phyloP scores from a whole-genome alignment of 2,329 filamentous ascomycete species.

The Penicillium hesseltinei region DNA sequence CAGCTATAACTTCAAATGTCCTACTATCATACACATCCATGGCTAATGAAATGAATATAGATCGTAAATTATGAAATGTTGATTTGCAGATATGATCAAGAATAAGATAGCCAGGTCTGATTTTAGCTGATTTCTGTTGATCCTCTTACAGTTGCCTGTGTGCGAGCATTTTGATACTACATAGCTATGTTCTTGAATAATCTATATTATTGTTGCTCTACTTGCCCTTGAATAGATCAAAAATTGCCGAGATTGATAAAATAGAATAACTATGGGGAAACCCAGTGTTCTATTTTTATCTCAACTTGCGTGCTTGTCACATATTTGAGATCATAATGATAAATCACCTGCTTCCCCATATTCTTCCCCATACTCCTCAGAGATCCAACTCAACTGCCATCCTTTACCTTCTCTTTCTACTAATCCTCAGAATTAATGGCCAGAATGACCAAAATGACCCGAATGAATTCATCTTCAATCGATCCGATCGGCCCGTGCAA shows the following conservation, averaged over 20 bases:
- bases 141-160: background rate
- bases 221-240: background rate
- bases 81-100: background rate
- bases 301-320: background rate
- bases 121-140: background rate
- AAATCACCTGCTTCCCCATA: background rate
- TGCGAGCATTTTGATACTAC: background rate
- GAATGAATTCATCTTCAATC: background rate
- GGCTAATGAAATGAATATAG: background rate
- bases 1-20: background rate
- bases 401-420: background rate
- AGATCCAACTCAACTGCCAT: background rate
- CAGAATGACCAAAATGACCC: too few relatives aligned
- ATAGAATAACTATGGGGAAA: background rate
- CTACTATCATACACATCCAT: background rate
- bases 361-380: background rate
- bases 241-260: background rate
- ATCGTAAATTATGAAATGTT: background rate
- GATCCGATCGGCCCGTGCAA: constrained; percentile 1
- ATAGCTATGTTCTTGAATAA: background rate
- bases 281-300: background rate
- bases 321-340: background rate
- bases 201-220: background rate
- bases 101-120: background rate
- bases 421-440: background rate